phyloP scores from a whole-genome alignment of 2,329 filamentous ascomycete genomes.

The Myriosclerotinia curreyana region DNA sequence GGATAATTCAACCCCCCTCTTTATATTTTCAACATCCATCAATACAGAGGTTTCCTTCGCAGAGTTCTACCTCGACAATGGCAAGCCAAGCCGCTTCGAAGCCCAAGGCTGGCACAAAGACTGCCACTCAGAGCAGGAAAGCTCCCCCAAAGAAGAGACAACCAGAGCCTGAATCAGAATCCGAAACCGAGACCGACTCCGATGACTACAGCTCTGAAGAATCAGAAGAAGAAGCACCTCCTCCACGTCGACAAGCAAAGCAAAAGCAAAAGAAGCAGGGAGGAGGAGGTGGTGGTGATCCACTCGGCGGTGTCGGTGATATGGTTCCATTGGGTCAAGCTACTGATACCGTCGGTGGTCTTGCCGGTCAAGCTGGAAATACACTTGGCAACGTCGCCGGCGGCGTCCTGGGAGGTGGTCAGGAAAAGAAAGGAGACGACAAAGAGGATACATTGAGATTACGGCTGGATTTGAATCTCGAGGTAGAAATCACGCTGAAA shows the following conservation, averaged over 20 bases:
- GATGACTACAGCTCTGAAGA: slow-evolving; percentile 18
- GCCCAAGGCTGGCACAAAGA: slow-evolving; percentile 17
- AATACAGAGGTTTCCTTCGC: slow-evolving; percentile 1
- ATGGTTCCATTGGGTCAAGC: slow-evolving; percentile 20
- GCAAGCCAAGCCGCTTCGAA: slow-evolving; percentile 16
- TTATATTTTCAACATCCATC: neutral
- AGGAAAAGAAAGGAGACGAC: slow-evolving; percentile 32
- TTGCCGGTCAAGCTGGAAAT: slow-evolving; percentile 16
- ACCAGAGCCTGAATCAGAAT: slow-evolving; percentile 13
- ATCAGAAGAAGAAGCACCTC: slow-evolving; percentile 18
- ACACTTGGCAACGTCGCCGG: slow-evolving; percentile 18
- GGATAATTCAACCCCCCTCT: neutral
- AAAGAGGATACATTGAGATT: slow-evolving; percentile 58
- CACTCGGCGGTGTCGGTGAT: slow-evolving; percentile 18
- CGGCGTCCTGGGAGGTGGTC: slow-evolving; percentile 4
- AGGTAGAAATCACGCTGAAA: slow-evolving; percentile 77
- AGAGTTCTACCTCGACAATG: slow-evolving; percentile 7
- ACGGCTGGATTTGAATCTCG: slow-evolving; percentile 70
- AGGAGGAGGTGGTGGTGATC: slow-evolving; percentile 15
- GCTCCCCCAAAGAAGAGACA: slow-evolving; percentile 16
- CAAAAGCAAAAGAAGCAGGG: slow-evolving; percentile 18
- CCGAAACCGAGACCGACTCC: slow-evolving; percentile 12
- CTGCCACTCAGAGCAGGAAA: slow-evolving; percentile 17
- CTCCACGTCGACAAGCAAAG: slow-evolving; percentile 16
- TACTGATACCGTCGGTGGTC: slow-evolving; percentile 15